Evolutionary conservation across 1,284 basidiomycete genomes (phyloP).

Genomic region (Leccinum fallax): DNA sequence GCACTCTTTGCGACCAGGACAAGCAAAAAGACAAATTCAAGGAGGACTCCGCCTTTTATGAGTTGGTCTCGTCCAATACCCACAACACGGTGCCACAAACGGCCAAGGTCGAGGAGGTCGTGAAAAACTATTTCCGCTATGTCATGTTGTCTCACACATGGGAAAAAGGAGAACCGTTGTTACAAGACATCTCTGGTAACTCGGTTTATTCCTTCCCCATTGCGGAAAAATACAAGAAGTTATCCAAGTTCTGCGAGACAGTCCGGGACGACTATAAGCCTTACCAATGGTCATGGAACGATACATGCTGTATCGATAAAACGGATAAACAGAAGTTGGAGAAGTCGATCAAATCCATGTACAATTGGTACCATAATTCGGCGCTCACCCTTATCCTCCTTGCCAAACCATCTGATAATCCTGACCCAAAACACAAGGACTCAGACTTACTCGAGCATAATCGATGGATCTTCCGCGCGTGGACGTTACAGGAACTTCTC

Average conservation of each 20-base stretch:
- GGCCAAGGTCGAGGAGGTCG: background rate
- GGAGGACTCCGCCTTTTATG: background rate
- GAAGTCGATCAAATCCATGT: slow-evolving; percentile 22
- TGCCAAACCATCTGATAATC: slow-evolving; percentile 6
- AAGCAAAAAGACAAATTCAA: slow-evolving; percentile 8
- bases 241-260: slow-evolving; percentile 11
- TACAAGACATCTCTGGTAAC: slow-evolving; percentile 1
- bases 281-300: slow-evolving; percentile 16
- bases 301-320: slow-evolving; percentile 19
- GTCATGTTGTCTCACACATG: slow-evolving; percentile 28
- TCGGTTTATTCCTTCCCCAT: slow-evolving; percentile 3
- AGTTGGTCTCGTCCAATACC: slow-evolving; percentile 12
- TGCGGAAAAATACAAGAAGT: slow-evolving; percentile 5
- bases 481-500: slow-evolving; percentile 22
- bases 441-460: slow-evolving; percentile 11
- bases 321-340: background rate
- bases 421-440: background rate
- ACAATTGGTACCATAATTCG: slow-evolving; percentile 22
- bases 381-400: slow-evolving; percentile 20
- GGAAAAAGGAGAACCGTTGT: slow-evolving; percentile 16
- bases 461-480: slow-evolving; percentile 22
- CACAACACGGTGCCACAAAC: background rate
- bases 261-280: background rate
- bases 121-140: slow-evolving; percentile 18
- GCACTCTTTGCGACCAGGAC: slow-evolving; percentile 10